Evolutionary conservation across 2,329 filamentous ascomycete genomes (phyloP).

Genomic region (Thermoascus crustaceus): DNA sequence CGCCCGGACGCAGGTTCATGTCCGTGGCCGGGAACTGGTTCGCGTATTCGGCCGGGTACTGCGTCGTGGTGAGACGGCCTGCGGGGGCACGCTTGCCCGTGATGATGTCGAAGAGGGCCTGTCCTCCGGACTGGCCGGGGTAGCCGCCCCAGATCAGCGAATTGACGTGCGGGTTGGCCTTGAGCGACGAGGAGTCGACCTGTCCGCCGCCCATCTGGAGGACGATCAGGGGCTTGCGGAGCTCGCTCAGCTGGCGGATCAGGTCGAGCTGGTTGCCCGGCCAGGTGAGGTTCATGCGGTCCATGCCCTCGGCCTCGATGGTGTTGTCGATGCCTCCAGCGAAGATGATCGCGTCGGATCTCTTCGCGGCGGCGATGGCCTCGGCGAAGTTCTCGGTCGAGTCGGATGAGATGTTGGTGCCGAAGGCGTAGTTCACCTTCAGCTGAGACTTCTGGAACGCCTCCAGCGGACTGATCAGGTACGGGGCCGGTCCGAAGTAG

Average conservation of each 20-base stretch:
- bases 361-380: constrained; percentile 26
- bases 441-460: constrained; percentile 43
- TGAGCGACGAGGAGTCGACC: constrained; percentile 34
- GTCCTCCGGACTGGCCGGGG: constrained; percentile 37
- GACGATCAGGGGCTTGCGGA: constrained; percentile 34
- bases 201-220: constrained; percentile 39
- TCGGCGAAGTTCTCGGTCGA: constrained; percentile 24
- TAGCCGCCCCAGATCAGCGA: constrained; percentile 39
- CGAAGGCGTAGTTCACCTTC: constrained; percentile 38
- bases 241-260: constrained; percentile 26
- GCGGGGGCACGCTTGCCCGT: constrained; percentile 34
- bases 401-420: constrained; percentile 24
- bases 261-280: constrained; percentile 35
- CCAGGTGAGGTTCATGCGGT: constrained; percentile 37
- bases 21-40: constrained; percentile 32
- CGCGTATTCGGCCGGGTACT: constrained; percentile 37
- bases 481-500: constrained; percentile 51
- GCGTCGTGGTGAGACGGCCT: constrained; percentile 33
- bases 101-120: constrained; percentile 36
- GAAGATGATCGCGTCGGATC: constrained; percentile 32
- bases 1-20: constrained; percentile 33
- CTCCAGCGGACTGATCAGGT: constrained; percentile 45
- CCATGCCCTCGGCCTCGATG: constrained; percentile 34
- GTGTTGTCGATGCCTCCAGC: constrained; percentile 37
- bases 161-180: constrained; percentile 32